phyloP scores from a whole-genome alignment of 768 basidiomycete species.

The Scleroderma citrinum region DNA sequence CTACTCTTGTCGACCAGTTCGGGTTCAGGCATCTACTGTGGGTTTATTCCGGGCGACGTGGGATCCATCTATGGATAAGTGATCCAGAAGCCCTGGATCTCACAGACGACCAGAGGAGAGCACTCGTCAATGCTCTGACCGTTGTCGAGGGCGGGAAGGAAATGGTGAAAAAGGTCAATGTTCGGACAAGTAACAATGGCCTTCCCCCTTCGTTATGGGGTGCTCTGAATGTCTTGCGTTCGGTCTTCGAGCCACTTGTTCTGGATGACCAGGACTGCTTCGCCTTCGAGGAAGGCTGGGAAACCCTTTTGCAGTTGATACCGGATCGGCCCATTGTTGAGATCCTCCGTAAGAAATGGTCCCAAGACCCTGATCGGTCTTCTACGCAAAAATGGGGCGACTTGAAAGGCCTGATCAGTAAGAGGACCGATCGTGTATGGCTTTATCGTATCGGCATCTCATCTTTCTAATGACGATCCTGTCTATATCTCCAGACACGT shows the following conservation, averaged over 20 bases:
- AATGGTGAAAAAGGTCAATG: constrained; percentile 75
- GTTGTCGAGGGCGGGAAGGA: constrained; percentile 80
- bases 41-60: constrained; percentile 98
- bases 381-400: constrained; percentile 77
- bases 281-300: constrained; percentile 59
- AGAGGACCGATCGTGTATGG: constrained; percentile 18
- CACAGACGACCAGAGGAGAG: constrained; percentile 85
- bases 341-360: constrained; percentile 55
- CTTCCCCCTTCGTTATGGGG: constrained; percentile 72
- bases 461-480: neutral
- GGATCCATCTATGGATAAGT: constrained; percentile 97
- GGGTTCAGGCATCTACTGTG: constrained; percentile 88
- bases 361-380: constrained; percentile 39
- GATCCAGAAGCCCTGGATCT: constrained; percentile 83
- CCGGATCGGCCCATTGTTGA: constrained; percentile 53
- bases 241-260: constrained; percentile 60
- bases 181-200: constrained; percentile 39
- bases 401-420: constrained; percentile 37
- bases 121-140: constrained; percentile 83
- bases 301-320: constrained; percentile 66
- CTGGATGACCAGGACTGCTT: constrained; percentile 86
- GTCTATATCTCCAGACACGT: constrained; percentile 16
- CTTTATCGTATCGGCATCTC: constrained; percentile 22
- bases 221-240: constrained; percentile 45
- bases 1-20: constrained; percentile 78